A percentile compares a stretch with the other conserved stretches of the same genome.
Evolutionary conservation across 805 yeast genomes (phyloP).

Genomic region (Kodamaea restingae): DNA sequence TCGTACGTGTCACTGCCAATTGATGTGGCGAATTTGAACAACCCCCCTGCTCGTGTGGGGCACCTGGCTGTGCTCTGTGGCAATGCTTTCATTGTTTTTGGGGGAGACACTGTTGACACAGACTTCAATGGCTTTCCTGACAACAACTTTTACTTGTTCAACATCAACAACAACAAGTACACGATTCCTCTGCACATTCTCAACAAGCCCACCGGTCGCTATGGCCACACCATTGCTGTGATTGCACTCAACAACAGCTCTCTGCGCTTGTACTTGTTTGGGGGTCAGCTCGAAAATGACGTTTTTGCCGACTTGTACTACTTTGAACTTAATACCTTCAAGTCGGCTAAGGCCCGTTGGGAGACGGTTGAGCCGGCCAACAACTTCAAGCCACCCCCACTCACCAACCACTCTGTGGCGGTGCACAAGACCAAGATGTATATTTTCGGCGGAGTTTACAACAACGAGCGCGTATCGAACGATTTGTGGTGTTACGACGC

Average conservation of each 20-base stretch:
- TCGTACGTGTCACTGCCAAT: constrained; percentile 29
- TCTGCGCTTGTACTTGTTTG: constrained; percentile 72
- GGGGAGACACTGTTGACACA: constrained; percentile 91
- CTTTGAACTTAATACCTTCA: constrained; percentile 82
- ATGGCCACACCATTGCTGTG: constrained; percentile 87
- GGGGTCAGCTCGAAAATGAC: constrained; percentile 88
- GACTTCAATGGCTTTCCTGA: constrained; percentile 76
- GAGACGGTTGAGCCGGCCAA: constrained; percentile 55
- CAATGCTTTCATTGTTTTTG: constrained; percentile 90
- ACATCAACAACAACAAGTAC: constrained; percentile 42
- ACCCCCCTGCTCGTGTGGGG: constrained; percentile 95
- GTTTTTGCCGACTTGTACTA: constrained; percentile 79
- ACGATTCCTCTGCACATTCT: constrained; percentile 42
- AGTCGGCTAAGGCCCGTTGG: constrained; percentile 84
- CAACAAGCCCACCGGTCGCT: constrained; percentile 81
- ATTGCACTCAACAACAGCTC: constrained; percentile 47
- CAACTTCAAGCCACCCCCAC: constrained; percentile 63
- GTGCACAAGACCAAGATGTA: constrained; percentile 74
- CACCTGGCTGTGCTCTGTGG: constrained; percentile 91
- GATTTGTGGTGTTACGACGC: constrained; percentile 85
- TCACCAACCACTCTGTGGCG: constrained; percentile 88
- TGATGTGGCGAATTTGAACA: constrained; percentile 59
- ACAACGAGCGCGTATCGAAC: constrained; percentile 62
- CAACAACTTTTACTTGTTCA: constrained; percentile 85
- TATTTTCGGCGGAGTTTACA: constrained; percentile 84